phyloP scores from a whole-genome alignment of 2,329 filamentous ascomycete species.

The Teratosphaeria epicoccoides region DNA sequence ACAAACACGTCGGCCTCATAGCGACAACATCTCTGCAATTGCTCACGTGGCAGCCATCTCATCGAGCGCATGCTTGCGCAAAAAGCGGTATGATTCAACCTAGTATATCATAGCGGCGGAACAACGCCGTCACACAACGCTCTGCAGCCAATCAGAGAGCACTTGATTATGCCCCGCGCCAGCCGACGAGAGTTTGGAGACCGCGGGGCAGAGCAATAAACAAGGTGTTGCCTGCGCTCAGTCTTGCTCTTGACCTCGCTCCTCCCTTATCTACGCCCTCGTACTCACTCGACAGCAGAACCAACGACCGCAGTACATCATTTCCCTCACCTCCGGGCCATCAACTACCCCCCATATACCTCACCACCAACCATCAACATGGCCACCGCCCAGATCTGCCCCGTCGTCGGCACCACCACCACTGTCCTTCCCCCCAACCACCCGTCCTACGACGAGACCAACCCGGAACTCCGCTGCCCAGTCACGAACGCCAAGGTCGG shows the following conservation, averaged over 20 bases:
- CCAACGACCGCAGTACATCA: too few relatives aligned
- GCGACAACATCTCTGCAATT: background rate
- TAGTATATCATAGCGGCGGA: background rate
- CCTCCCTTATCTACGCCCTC: background rate
- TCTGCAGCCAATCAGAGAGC: background rate
- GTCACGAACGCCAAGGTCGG: conserved; percentile 36
- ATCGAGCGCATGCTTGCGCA: background rate
- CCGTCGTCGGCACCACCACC: conserved; percentile 34
- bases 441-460: conserved; percentile 28
- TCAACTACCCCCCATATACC: background rate
- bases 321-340: too few relatives aligned
- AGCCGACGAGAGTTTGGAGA: background rate
- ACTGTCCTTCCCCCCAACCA: conserved; percentile 35
- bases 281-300: background rate
- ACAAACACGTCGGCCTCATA: background rate
- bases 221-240: background rate
- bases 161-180: background rate
- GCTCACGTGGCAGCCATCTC: background rate
- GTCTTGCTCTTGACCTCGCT: background rate
- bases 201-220: background rate
- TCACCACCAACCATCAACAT: background rate
- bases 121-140: background rate
- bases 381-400: conserved; percentile 20
- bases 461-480: conserved; percentile 35
- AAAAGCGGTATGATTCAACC: background rate